These are phyloP conservation scores for Lepidium sativum DNA, from an alignment of 345 rosid species.

Conservation along the genomic window DNA sequence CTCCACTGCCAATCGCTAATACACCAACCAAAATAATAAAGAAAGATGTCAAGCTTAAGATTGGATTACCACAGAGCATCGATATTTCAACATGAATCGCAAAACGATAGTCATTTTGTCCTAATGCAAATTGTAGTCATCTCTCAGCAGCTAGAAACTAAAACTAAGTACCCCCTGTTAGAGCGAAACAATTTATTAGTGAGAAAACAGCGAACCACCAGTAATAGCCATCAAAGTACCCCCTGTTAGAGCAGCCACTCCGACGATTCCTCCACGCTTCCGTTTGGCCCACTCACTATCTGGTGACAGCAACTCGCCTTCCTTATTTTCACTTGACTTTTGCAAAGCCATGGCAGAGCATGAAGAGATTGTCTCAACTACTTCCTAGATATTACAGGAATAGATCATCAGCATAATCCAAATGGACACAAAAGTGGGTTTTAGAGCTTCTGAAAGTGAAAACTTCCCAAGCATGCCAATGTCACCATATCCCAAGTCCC, in stretches of 20 bases:
- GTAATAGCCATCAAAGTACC: conserved; percentile 93
- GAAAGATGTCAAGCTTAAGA: not conserved
- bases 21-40: conserved; percentile 1
- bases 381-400: conserved; percentile 13
- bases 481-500: not conserved
- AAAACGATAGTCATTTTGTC: not conserved
- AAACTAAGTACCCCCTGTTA: too few species aligned
- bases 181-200: too few species aligned
- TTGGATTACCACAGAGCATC: not conserved
- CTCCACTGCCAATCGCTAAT: conserved; percentile 82
- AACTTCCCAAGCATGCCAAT: not conserved
- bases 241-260: conserved; percentile 94
- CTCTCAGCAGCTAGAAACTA: not conserved
- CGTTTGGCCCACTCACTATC: conserved; percentile 57
- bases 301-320: conserved; percentile 40
- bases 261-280: conserved; percentile 96
- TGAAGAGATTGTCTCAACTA: conserved; percentile 72
- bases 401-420: not conserved
- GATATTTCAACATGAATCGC: not conserved
- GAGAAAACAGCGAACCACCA: conserved; percentile 50
- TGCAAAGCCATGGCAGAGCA: conserved; percentile 87
- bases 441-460: not conserved
- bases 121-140: not conserved
- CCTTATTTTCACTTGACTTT: conserved; percentile 50
- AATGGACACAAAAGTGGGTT: not conserved